These are phyloP conservation scores for Mrakia frigida DNA, from an alignment of 768 basidiomycete species.

Conservation along the genomic window DNA sequence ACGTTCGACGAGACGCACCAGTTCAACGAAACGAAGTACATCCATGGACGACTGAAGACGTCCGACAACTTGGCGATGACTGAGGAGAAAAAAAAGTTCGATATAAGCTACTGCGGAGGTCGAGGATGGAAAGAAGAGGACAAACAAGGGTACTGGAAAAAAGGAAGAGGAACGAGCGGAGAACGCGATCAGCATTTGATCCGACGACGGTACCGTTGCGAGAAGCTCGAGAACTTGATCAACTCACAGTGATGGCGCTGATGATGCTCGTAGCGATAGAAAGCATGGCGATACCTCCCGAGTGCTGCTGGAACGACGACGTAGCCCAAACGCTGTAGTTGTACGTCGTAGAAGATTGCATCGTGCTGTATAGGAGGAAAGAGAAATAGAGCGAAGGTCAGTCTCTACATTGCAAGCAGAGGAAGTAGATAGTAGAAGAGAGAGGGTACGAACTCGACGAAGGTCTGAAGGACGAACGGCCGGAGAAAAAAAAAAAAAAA, in stretches of 20 bases:
- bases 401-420: neutral
- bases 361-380: neutral
- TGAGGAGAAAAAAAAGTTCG: neutral
- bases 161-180: slow-evolving; percentile 34
- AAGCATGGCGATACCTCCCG: slow-evolving; percentile 40
- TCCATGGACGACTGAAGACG: slow-evolving; percentile 38
- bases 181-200: neutral
- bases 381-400: neutral
- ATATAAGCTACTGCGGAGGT: slow-evolving; percentile 35
- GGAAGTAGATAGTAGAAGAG: neutral
- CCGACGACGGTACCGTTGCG: no score
- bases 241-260: slow-evolving; percentile 33
- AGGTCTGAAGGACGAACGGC: slow-evolving; percentile 23
- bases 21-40: slow-evolving; percentile 36
- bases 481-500: no score
- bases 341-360: slow-evolving; percentile 24
- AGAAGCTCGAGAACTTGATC: no score
- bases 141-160: slow-evolving; percentile 37
- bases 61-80: slow-evolving; percentile 41
- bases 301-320: slow-evolving; percentile 39
- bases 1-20: slow-evolving; percentile 12
- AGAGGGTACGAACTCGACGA: neutral
- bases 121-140: slow-evolving; percentile 41
- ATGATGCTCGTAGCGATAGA: slow-evolving; percentile 40
- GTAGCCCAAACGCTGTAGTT: slow-evolving; percentile 39